phyloP scores from a whole-genome alignment of 2,329 filamentous ascomycete genomes.

The Aureobasidium sp. region DNA sequence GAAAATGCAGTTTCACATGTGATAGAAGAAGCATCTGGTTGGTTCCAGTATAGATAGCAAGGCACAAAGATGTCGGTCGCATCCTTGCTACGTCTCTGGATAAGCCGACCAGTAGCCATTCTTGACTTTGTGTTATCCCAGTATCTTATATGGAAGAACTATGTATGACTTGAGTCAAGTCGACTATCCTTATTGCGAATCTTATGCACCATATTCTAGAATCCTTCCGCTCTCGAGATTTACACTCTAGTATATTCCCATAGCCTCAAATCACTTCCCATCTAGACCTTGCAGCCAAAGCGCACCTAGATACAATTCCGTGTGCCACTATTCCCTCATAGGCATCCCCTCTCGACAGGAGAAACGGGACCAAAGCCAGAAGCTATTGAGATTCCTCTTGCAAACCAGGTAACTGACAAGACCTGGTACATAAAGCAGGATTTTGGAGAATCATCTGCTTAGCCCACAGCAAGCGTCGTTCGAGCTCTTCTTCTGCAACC shows the following conservation, averaged over 20 bases:
- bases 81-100: not conserved
- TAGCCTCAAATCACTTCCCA: not conserved
- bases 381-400: not conserved
- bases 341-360: not conserved
- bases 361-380: not conserved
- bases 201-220: too few relatives aligned
- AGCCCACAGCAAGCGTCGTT: slow-evolving; percentile 1
- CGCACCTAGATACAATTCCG: not conserved
- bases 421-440: not conserved
- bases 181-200: not conserved
- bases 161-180: not conserved
- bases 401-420: not conserved
- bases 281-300: not conserved
- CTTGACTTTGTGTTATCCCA: not conserved
- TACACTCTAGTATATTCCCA: not conserved
- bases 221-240: not conserved
- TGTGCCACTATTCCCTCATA: not conserved
- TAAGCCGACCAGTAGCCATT: not conserved
- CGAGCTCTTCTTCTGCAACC: slow-evolving; percentile 1
- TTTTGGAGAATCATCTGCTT: not conserved
- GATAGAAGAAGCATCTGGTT: not conserved
- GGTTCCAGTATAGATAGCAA: not conserved
- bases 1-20: not conserved
- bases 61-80: not conserved
- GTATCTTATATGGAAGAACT: not conserved